These are phyloP conservation scores for Komagataella ulmi DNA, from an alignment of 805 yeast species.

Conservation along the genomic window DNA sequence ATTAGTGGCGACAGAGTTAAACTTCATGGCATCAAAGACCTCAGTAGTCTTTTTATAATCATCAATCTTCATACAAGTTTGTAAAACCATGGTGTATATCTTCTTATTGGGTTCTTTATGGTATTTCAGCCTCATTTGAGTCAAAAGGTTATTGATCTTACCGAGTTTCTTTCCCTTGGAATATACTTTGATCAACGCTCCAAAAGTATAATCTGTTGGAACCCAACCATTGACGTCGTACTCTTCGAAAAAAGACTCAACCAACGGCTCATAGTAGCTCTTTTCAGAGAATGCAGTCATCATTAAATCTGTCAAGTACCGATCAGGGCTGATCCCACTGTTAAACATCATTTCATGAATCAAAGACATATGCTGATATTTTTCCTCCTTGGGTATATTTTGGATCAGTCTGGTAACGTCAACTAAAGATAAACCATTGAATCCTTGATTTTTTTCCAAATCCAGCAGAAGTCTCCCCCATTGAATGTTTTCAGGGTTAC, in stretches of 20 bases:
- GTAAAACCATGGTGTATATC: slow-evolving; percentile 44
- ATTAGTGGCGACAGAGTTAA: slow-evolving; percentile 45
- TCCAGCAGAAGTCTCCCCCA: not conserved
- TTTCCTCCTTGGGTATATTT: slow-evolving; percentile 25
- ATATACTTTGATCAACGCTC: slow-evolving; percentile 29
- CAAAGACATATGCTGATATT: slow-evolving; percentile 19
- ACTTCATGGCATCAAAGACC: slow-evolving; percentile 78
- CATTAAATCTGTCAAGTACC: slow-evolving; percentile 21
- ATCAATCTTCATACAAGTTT: slow-evolving; percentile 40
- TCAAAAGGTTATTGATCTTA: slow-evolving; percentile 23
- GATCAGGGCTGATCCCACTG: slow-evolving; percentile 18
- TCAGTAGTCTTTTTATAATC: slow-evolving; percentile 51
- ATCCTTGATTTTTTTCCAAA: slow-evolving; percentile 19
- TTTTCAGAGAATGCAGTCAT: slow-evolving; percentile 18
- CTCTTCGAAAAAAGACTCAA: slow-evolving; percentile 21
- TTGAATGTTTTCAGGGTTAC: slow-evolving; percentile 3
- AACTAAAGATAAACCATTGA: slow-evolving; percentile 14
- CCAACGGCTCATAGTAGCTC: slow-evolving; percentile 10
- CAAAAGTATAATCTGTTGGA: slow-evolving; percentile 26
- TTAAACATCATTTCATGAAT: slow-evolving; percentile 23
- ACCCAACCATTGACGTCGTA: slow-evolving; percentile 12
- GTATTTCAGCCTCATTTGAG: slow-evolving; percentile 23
- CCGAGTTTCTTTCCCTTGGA: slow-evolving; percentile 25
- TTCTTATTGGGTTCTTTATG: slow-evolving; percentile 25
- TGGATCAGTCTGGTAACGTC: slow-evolving; percentile 24